phyloP scores from a whole-genome alignment of 176 grass and related monocot genomes.

The Areca catechu region DNA sequence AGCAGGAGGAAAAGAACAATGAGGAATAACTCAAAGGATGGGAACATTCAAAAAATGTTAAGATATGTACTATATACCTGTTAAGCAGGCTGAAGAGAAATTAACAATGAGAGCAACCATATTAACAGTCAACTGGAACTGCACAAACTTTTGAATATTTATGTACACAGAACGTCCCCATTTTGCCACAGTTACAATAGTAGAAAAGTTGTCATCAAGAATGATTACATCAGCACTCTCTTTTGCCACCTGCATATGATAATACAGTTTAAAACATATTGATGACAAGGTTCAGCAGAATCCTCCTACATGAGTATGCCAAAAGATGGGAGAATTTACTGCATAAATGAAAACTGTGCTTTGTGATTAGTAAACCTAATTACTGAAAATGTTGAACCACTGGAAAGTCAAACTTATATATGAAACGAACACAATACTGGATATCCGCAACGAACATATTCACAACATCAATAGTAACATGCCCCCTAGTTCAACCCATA shows the following conservation, averaged over 20 bases:
- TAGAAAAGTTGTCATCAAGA: slow-evolving; percentile 89
- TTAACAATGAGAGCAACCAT: slow-evolving; percentile 73
- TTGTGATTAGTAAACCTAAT: too few species aligned
- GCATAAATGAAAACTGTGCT: too few species aligned
- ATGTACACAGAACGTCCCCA: slow-evolving; percentile 90
- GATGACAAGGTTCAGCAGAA: not conserved
- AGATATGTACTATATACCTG: slow-evolving; percentile 26
- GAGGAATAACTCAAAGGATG: not conserved
- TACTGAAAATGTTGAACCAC: too few species aligned
- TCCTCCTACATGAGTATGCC: too few species aligned
- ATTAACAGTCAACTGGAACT: slow-evolving; percentile 88
- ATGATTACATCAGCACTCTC: slow-evolving; percentile 92
- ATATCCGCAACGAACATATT: too few species aligned
- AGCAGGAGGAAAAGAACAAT: not conserved
- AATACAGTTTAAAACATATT: not conserved
- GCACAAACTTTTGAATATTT: slow-evolving; percentile 97
- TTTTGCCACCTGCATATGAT: slow-evolving; percentile 61
- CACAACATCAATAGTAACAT: too few species aligned
- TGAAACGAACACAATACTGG: too few species aligned
- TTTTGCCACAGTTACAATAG: slow-evolving; percentile 78
- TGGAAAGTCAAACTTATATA: too few species aligned
- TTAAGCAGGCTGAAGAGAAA: slow-evolving; percentile 71
- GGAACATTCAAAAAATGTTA: too few species aligned
- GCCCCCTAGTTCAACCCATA: too few species aligned
- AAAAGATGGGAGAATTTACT: too few species aligned